Evolutionary conservation across 2,329 filamentous ascomycete species (phyloP).

Genomic region (Phyllosticta citrichinensis): DNA sequence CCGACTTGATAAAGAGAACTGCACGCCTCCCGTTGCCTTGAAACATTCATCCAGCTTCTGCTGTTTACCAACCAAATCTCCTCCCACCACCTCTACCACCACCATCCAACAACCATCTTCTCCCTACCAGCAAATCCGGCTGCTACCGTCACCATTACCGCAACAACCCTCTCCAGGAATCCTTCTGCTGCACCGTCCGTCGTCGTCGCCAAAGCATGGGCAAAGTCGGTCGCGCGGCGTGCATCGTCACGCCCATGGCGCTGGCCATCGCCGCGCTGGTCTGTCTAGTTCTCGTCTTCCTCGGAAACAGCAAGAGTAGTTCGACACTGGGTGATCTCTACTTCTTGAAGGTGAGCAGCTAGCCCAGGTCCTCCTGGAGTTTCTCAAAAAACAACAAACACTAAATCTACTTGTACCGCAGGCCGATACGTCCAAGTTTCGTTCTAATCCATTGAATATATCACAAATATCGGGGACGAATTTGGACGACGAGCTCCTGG

Average conservation of each 20-base stretch:
- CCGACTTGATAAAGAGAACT: background rate
- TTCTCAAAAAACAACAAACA: background rate
- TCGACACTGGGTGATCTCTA: constrained; percentile 41
- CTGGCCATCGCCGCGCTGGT: constrained; percentile 70
- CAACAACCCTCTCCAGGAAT: background rate
- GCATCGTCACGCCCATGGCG: constrained; percentile 77
- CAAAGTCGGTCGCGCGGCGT: constrained; percentile 68
- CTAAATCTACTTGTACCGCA: constrained; percentile 29
- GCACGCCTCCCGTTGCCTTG: background rate
- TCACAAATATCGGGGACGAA: constrained; percentile 18
- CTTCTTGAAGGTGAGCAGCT: constrained; percentile 44
- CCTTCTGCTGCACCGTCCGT: background rate
- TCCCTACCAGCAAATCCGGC: background rate
- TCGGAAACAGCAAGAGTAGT: constrained; percentile 44
- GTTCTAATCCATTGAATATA: constrained; percentile 41
- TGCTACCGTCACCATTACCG: background rate
- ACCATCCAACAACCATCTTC: background rate
- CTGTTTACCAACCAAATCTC: background rate
- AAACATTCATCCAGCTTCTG: background rate
- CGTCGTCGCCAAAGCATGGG: constrained; percentile 40
- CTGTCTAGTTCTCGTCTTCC: constrained; percentile 49
- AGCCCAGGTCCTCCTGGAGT: constrained; percentile 20
- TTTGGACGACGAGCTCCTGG: constrained; percentile 29
- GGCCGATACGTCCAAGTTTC: constrained; percentile 21
- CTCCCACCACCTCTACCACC: background rate